Base-by-base conservation (phyloP, 108 stramenopile species). In the Fragilariopsis cylindrus region DNA sequence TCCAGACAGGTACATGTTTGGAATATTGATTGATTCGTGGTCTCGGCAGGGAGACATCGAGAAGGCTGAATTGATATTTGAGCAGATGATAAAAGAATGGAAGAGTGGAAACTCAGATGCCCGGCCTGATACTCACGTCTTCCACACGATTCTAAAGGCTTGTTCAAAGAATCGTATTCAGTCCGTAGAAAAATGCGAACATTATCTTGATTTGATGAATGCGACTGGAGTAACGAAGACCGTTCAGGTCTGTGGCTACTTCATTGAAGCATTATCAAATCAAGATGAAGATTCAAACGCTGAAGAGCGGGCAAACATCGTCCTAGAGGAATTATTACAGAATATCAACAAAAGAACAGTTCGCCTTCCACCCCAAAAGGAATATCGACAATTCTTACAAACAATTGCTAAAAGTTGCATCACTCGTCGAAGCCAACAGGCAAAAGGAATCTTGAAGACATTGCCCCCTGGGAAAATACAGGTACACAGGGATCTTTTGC, bases 1-100 rank as follows among this genome's bases (percentile, higher is more conserved):
- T 52, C 78, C 78, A 40, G 78, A 79, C 53, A 6, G 12, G 46
- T 71, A 71, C 21, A 60, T 73, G 12, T 79, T 67, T 52, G 66
- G 71, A 47, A 65, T 62, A 30, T 1, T 69, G n/a, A 73, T 79
- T 57, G 68, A 73, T 53, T 73, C 78, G 16, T 78, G 69, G 65
- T 65, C 77, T 2, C 62, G 62, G 4, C 43, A 44, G n/a, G 46
- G 16, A 6, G 40, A 63, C 42, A 12, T 68, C 2, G 57, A n/a
- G 9, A 67, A 69, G 44, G 48, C 48, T 9, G 65, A 73, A 48
- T 40, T 58, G 16, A 21, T 79, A 19, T 79, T 79, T 41, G 67
- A 60, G 16, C 40, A 48, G 43, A 79, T 79, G 78, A 47, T 69
- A 54, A 48, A 60, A 7, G 72, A 73, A 30, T 79, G 55, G 46